Base-by-base conservation (phyloP, 345 rosid genomes). In the Arabis hirsuta region DNA sequence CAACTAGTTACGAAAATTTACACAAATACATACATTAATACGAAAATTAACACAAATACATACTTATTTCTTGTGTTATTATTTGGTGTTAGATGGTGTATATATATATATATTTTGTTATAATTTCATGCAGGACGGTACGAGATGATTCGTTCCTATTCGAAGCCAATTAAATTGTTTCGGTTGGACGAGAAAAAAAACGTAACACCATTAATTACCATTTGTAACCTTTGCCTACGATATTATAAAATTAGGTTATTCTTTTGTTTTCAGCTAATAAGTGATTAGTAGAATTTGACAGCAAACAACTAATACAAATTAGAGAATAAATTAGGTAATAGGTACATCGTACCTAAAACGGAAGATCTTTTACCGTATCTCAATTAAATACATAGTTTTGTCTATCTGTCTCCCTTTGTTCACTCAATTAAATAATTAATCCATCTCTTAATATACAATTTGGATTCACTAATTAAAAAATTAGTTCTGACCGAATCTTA, bases 341-440 rank as follows among this genome's bases (percentile, higher is more conserved):
- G 84, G 88, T 82, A 86, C 87, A 81, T 73, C 76, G 92, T 83
- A 86, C 84, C 76, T 70, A 82, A 66, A 84, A 76, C 81, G 60
- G 76, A 84, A 81, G 72, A 75, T 72, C 77, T 73, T 66, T 60
- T 39, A 59, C 27, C 79, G 61, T 81, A 76, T 78, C 84, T 75
- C 29, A 76, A 72, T 55, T 82, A 36, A 69, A 48, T 50, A 41
- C 58, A 51, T 4, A 7, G 36, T 34, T 55, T 72, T 68, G 29
- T 73, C 41, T 9, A 67, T 44, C 34, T 66, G 71, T 73, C 71
- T 57, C 45, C 61, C 10, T 42, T 57, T 12, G 16, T 14, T 31
- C 32, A 22, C 61, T 55, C 47, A 41, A 14, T 47, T 16, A 16
- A 16, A 16, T 16, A 16, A 16, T 16, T 26, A 48, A 12, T 46